Percentiles rank a stretch among this genome's conserved stretches.
phyloP scores from a whole-genome alignment of 2,329 filamentous ascomycete genomes.

The Madurella mycetomatis region DNA sequence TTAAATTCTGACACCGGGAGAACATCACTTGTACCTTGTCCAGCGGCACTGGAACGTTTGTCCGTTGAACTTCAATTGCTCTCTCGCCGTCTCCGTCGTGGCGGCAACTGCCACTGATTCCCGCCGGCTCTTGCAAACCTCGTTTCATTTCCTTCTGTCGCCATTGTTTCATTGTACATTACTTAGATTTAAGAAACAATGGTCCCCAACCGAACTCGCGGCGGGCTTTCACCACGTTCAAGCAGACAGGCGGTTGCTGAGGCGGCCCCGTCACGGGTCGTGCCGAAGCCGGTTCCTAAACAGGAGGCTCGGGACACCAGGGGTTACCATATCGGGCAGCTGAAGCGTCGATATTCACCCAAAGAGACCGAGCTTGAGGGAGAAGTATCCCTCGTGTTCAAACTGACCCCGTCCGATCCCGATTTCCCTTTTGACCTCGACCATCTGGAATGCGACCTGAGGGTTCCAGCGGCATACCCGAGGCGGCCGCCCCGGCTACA shows the following conservation, averaged over 20 bases:
- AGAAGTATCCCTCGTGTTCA: slow-evolving; percentile 58
- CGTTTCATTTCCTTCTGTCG: neutral
- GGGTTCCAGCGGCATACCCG: slow-evolving; percentile 62
- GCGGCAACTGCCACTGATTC: too few relatives aligned
- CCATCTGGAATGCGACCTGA: slow-evolving; percentile 62
- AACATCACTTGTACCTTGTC: too few relatives aligned
- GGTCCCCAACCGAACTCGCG: slow-evolving; percentile 21
- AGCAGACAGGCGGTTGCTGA: slow-evolving; percentile 43
- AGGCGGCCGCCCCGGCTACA: slow-evolving; percentile 52
- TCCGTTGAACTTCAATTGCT: too few relatives aligned
- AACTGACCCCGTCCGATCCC: slow-evolving; percentile 68
- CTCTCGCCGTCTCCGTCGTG: too few relatives aligned
- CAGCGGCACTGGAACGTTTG: too few relatives aligned
- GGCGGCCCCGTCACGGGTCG: slow-evolving; percentile 45
- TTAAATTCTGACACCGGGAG: too few relatives aligned
- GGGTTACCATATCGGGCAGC: slow-evolving; percentile 69
- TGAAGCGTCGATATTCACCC: slow-evolving; percentile 61
- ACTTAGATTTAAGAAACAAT: slow-evolving; percentile 5
- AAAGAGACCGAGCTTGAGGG: slow-evolving; percentile 42
- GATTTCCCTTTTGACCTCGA: slow-evolving; percentile 78
- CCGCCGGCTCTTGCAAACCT: neutral
- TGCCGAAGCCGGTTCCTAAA: slow-evolving; percentile 61
- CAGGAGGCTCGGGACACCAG: slow-evolving; percentile 63
- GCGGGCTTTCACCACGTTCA: slow-evolving; percentile 12
- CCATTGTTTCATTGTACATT: neutral